Conservation (phyloP, 1,284 basidiomycete species). For the Grifola frondosa region DNA sequence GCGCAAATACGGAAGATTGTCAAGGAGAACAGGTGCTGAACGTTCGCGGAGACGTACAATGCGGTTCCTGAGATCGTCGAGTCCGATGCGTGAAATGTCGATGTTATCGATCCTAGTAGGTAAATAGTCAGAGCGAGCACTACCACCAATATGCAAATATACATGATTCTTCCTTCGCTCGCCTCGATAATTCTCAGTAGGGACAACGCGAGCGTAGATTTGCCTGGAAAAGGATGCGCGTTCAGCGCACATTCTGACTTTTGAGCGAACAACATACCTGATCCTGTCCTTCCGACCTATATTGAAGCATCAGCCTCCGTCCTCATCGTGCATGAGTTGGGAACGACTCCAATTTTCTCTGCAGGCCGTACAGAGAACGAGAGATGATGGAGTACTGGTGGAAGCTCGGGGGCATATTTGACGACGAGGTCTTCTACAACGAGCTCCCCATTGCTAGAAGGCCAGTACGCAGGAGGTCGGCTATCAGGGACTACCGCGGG, state of each 20-base stretch:
- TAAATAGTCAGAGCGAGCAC: conserved; percentile 5
- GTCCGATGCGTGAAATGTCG: conserved; percentile 78
- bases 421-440: conserved; percentile 66
- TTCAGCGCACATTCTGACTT: background rate
- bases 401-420: conserved; percentile 73
- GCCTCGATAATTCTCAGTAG: conserved; percentile 83
- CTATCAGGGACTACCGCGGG: conserved; percentile 57
- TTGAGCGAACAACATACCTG: conserved; percentile 39
- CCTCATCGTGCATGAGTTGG: conserved; percentile 18
- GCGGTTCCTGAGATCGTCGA: conserved; percentile 75
- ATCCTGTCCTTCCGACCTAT: conserved; percentile 66
- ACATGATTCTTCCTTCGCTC: conserved; percentile 68
- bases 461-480: conserved; percentile 77
- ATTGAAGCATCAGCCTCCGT: too few species aligned
- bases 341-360: conserved; percentile 76
- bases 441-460: conserved; percentile 58
- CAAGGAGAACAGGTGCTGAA: background rate
- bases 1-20: background rate
- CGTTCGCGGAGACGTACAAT: conserved; percentile 42
- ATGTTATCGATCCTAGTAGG: conserved; percentile 72
- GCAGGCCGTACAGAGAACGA: conserved; percentile 70
- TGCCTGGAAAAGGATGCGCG: conserved; percentile 43
- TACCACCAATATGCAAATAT: background rate
- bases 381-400: conserved; percentile 66
- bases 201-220: conserved; percentile 74